Percentiles rank a stretch among this genome's conserved stretches.
phyloP scores from a whole-genome alignment of 1,139 yeast genomes.

The Protomyces macrosporus region DNA sequence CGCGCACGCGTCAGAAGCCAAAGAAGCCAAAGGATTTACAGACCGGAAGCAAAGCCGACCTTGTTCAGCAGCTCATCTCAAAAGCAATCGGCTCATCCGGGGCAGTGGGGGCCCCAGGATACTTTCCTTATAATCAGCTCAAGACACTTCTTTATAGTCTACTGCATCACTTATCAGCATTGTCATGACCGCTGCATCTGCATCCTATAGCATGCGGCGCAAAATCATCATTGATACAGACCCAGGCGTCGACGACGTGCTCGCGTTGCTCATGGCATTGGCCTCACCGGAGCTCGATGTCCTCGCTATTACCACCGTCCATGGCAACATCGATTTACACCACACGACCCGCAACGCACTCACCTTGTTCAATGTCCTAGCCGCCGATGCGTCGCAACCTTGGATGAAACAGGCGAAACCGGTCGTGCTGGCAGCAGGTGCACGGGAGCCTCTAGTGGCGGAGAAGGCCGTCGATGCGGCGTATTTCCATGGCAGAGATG shows the following conservation, averaged over 20 bases:
- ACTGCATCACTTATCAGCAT: no score
- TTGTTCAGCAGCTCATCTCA: no score
- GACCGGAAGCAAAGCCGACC: no score
- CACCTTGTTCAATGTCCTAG: slow-evolving; percentile 40
- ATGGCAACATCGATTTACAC: slow-evolving; percentile 42
- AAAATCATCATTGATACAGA: slow-evolving; percentile 41
- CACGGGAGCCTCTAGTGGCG: slow-evolving; percentile 34
- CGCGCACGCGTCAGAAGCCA: no score
- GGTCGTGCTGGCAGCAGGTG: slow-evolving; percentile 41
- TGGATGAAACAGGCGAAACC: slow-evolving; percentile 20
- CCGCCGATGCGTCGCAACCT: slow-evolving; percentile 30
- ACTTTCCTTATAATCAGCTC: no score
- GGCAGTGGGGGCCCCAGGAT: no score
- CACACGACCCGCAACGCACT: slow-evolving; percentile 41
- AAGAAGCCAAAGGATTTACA: no score
- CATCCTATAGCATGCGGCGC: background rate
- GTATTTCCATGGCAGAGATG: slow-evolving; percentile 44
- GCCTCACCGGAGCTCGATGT: slow-evolving; percentile 38
- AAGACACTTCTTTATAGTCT: no score
- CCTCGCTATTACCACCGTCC: slow-evolving; percentile 41
- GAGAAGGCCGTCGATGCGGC: slow-evolving; percentile 41
- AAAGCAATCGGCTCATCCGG: no score
- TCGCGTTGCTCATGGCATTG: slow-evolving; percentile 42
- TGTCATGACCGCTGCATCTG: no score
- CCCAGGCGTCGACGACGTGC: slow-evolving; percentile 44